These are phyloP conservation scores for Lolium multiflorum DNA, from an alignment of 176 grass and related monocot species.

Conservation along the genomic window DNA sequence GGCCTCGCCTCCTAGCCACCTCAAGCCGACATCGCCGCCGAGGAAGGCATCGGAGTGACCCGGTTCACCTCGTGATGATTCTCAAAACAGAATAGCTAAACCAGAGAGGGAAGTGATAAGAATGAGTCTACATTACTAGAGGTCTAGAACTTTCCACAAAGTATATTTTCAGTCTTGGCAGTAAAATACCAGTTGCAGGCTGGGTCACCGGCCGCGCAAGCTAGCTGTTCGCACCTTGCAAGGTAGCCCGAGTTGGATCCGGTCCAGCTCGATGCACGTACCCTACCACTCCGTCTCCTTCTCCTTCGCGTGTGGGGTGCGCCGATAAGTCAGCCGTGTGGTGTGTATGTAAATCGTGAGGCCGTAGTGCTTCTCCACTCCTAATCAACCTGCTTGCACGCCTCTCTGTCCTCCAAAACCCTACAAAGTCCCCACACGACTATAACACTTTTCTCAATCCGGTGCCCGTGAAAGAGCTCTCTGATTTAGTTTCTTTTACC, in stretches of 20 bases:
- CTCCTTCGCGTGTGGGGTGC: neutral
- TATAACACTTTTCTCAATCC: no score
- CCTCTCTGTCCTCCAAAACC: constrained; percentile 38
- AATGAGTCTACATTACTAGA: no score
- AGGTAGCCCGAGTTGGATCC: neutral
- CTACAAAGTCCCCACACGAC: neutral
- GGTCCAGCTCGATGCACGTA: constrained; percentile 27
- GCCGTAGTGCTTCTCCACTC: constrained; percentile 51
- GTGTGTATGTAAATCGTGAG: constrained; percentile 14
- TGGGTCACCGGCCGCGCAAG: neutral
- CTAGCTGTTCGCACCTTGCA: neutral
- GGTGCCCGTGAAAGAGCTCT: no score
- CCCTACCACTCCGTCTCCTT: neutral
- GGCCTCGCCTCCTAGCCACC: no score
- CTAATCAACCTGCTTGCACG: neutral
- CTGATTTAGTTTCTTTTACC: constrained; percentile 10
- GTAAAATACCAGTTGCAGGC: neutral
- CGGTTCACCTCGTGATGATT: no score
- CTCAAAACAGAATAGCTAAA: no score
- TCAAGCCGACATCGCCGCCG: no score
- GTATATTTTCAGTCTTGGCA: neutral
- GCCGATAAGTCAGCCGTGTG: constrained; percentile 1
- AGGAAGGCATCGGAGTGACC: no score
- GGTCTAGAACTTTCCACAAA: no score
- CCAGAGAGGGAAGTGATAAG: no score